phyloP scores from a whole-genome alignment of 176 grass and related monocot genomes.

The Carex kokanica region DNA sequence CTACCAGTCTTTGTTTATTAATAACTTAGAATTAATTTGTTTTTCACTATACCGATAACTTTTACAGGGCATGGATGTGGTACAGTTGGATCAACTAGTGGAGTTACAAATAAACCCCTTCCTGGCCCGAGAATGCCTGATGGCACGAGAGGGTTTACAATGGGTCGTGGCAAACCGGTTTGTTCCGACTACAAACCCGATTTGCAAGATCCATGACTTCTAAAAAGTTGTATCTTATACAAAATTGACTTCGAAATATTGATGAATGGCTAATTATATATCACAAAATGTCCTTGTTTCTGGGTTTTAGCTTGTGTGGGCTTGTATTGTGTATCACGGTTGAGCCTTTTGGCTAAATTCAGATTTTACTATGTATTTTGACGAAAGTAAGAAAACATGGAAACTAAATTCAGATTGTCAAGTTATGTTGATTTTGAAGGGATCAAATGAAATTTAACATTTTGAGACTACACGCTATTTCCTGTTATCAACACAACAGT shows the following conservation, averaged over 20 bases:
- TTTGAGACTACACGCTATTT: slow-evolving; percentile 42
- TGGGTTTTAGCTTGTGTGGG: not conserved
- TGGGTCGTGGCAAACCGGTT: slow-evolving; percentile 65
- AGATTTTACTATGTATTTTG: slow-evolving; percentile 5
- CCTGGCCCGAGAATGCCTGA: slow-evolving; percentile 82
- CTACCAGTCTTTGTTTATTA: not conserved
- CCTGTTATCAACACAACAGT: slow-evolving; percentile 32
- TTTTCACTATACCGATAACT: not conserved
- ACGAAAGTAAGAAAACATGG: not conserved
- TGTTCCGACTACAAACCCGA: not conserved
- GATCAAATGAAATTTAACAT: not conserved
- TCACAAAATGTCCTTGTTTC: not conserved
- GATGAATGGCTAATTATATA: not conserved
- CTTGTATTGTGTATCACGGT: not conserved
- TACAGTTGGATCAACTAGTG: not conserved
- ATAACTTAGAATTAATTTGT: not conserved
- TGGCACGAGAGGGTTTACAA: slow-evolving; percentile 72
- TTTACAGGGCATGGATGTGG: slow-evolving; percentile 31
- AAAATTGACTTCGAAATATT: not conserved
- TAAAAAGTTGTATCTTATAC: not conserved
- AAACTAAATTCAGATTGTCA: not conserved
- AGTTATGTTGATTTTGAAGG: not conserved
- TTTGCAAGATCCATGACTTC: not conserved
- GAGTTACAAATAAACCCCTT: slow-evolving; percentile 54
- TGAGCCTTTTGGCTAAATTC: not conserved